phyloP scores from a whole-genome alignment of 2,329 filamentous ascomycete species.

The Aureobasidium lini region DNA sequence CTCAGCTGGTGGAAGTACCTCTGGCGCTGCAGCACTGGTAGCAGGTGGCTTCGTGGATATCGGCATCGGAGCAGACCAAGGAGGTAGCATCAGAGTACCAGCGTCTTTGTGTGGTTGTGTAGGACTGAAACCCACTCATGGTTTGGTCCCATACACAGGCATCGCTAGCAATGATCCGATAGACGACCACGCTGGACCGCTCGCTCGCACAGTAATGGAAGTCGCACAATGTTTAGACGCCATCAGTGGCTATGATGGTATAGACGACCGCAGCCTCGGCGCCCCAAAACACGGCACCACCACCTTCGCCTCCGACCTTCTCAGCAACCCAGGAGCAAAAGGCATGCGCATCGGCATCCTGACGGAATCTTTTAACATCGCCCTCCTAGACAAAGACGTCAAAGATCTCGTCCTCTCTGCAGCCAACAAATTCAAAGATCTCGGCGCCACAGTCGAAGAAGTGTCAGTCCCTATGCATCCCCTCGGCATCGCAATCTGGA shows the following conservation, averaged over 20 bases:
- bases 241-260: slow-evolving; percentile 38
- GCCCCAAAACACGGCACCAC: slow-evolving; percentile 26
- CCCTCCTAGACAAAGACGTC: slow-evolving; percentile 34
- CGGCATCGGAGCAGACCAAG: slow-evolving; percentile 28
- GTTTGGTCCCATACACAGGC: slow-evolving; percentile 39
- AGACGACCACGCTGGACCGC: slow-evolving; percentile 40
- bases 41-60: slow-evolving; percentile 26
- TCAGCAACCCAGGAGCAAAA: slow-evolving; percentile 23
- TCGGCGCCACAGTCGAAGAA: slow-evolving; percentile 45
- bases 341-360: slow-evolving; percentile 27
- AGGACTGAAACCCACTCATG: slow-evolving; percentile 35
- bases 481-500: slow-evolving; percentile 45
- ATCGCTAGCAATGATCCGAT: slow-evolving; percentile 33
- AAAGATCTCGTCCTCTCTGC: slow-evolving; percentile 37
- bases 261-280: slow-evolving; percentile 33
- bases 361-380: slow-evolving; percentile 22
- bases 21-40: slow-evolving; percentile 28
- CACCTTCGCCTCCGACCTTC: background rate
- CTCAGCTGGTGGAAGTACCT: slow-evolving; percentile 28
- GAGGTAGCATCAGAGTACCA: slow-evolving; percentile 20
- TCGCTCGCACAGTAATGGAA: slow-evolving; percentile 35
- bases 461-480: slow-evolving; percentile 44
- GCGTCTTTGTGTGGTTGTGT: slow-evolving; percentile 20
- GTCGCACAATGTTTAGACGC: slow-evolving; percentile 31
- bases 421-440: slow-evolving; percentile 31